Base-by-base conservation (phyloP, 306 rosid genomes). In the Begonia peltatifolia region DNA sequence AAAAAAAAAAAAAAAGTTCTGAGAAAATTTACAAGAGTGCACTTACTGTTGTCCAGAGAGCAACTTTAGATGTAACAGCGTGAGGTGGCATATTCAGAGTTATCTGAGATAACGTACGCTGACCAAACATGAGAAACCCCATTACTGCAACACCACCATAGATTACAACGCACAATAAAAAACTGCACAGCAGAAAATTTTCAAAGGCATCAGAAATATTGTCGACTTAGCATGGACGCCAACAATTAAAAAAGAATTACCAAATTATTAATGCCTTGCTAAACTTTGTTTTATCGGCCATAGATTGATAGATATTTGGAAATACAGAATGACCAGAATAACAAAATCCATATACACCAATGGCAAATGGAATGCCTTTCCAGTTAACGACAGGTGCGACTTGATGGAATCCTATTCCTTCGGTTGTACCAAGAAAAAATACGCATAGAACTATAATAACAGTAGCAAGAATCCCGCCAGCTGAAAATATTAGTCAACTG, bases 321-420 rank as follows among this genome's bases (percentile, higher is more conserved):
- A 87, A 81, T 46, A 81, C 87, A 23, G 86, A 68, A 73, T 84
- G 94, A 30, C 94, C 96, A 5, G 94, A 75, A 62, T 67, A 79
- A 77, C 92, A 81, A 71, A 87, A 87, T 2, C 96, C 94, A 22
- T 68, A 76, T 16, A 79, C 76, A 52, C 94, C 96, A 63, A 84
- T 67, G 50, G 89, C 85, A 63, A 76, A 80, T 9, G 94, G 96
- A 60, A 84, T 52, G 55, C 94, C 92, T 11, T 67, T 74, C 83
- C 83, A 81, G 16, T 84, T 76, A 43, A 84, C 66, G 1, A 71
- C 16, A 42, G 64, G 68, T 49, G 73, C 74, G 38, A 63, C 55
- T 46, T 64, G 81, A 61, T 84, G 79, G 73, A 76, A 84, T 30
- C 87, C 96, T 53, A 84, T 59, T 50, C 60, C 70, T 30, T 66